Evolutionary conservation across 148 eudicot genomes (phyloP), one percentile per base, ranked within the genome.

Genomic region (Persicaria tinctoria): DNA sequence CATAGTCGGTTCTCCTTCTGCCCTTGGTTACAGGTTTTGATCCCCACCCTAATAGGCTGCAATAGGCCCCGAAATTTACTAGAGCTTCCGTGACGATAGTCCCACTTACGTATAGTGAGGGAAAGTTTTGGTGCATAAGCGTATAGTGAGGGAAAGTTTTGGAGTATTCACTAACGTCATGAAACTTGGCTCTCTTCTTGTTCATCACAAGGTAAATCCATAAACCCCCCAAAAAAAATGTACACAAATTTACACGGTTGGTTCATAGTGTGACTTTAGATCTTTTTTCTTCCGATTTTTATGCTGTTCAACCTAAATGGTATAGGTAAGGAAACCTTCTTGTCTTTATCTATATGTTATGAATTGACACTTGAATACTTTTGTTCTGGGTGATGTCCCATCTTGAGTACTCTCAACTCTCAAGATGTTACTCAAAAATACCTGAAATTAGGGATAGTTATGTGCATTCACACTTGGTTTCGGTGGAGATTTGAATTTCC

Each of bases 81-180:
- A n/a, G 59, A 55, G 59, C 59, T 55, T 16, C 41, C 41, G 8
- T 60, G 41, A 60, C 66, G 23, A 8, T 23, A 27, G 41, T 27
- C 48, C 47, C 70, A 66, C 70, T 20, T 44, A 66, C 70, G 48
- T 44, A 66, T 38, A 66, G 48, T 66, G 70, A 23, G 66, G 27
- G 68, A 60, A 41, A 59, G 38, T 66, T 66, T 66, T 66, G 47
- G 18, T 66, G 70, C 47, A 47, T 8, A 5, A 41, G 17, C 18
- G 18, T 44, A 66, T 44, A 66, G 70, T 66, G 70, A 23, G 66
- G 27, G 68, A 60, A 41, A 59, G 38, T 66, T 66, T 66, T 66
- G 47, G 18, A 66, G 70, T 23, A 63, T 13, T 66, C 70, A 66
- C 70, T 66, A 38, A 66, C 48, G 44, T 66, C 70, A 66, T 14